phyloP scores from a whole-genome alignment of 768 basidiomycete genomes.

The Udeniomyces megalosporus region DNA sequence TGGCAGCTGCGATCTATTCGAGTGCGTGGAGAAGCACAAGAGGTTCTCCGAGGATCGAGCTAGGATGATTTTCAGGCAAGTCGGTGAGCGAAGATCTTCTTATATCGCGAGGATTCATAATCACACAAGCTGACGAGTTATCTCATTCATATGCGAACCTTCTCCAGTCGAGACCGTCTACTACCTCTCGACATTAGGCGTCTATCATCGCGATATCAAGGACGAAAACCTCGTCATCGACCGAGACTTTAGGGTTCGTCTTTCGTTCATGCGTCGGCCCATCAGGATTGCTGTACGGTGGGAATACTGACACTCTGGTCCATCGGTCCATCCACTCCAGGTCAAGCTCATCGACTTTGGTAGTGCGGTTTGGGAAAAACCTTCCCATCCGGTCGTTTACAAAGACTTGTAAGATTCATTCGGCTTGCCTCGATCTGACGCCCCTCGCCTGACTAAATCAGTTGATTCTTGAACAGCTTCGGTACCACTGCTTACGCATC shows the following conservation, averaged over 20 bases:
- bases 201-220: slow-evolving; percentile 34
- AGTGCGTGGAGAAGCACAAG: slow-evolving; percentile 82
- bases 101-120: no score
- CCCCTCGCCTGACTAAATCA: no score
- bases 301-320: no score
- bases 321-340: no score
- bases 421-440: no score
- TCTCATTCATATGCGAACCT: neutral
- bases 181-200: slow-evolving; percentile 41
- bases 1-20: slow-evolving; percentile 80
- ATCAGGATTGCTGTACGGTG: no score
- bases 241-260: slow-evolving; percentile 12
- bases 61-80: slow-evolving; percentile 67
- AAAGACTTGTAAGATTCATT: slow-evolving; percentile 38
- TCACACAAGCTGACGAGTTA: neutral
- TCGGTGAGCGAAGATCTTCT: slow-evolving; percentile 29
- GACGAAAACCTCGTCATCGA: slow-evolving; percentile 36
- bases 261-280: no score
- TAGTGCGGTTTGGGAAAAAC: slow-evolving; percentile 42
- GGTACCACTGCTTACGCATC: slow-evolving; percentile 28
- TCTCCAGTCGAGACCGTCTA: slow-evolving; percentile 52
- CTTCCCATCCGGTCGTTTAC: slow-evolving; percentile 31
- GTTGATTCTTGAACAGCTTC: slow-evolving; percentile 14
- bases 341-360: slow-evolving; percentile 96
- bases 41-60: slow-evolving; percentile 63